Percentiles rank a stretch among this genome's conserved stretches.
phyloP scores from a whole-genome alignment of 2,329 filamentous ascomycete genomes.

The Monosporascus sp. region DNA sequence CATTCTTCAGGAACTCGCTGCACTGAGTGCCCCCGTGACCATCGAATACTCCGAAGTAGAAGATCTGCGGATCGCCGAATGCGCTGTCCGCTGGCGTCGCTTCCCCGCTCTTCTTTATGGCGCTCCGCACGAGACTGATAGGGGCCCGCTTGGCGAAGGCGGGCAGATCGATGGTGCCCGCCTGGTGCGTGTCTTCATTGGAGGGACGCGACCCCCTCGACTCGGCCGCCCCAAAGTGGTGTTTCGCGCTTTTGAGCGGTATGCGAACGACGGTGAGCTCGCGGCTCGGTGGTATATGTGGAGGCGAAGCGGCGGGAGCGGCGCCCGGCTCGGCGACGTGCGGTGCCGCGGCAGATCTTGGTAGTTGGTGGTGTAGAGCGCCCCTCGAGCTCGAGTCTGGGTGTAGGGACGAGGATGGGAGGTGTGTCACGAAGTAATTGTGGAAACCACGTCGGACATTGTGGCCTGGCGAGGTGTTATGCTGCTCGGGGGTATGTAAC shows the following conservation, averaged over 20 bases:
- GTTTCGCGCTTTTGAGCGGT: constrained; percentile 86
- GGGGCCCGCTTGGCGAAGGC: constrained; percentile 85
- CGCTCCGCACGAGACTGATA: constrained; percentile 46
- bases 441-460: constrained; percentile 59
- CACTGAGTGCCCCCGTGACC: constrained; percentile 90
- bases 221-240: constrained; percentile 81
- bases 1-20: constrained; percentile 77
- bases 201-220: constrained; percentile 78
- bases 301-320: constrained; percentile 52
- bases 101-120: constrained; percentile 47
- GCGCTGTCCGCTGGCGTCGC: constrained; percentile 68
- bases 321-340: constrained; percentile 55
- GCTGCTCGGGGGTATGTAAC: constrained; percentile 3
- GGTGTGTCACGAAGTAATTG: constrained; percentile 94
- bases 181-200: constrained; percentile 93
- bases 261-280: constrained; percentile 94
- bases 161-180: constrained; percentile 86
- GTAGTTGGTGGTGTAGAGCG: constrained; percentile 76
- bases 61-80: constrained; percentile 88
- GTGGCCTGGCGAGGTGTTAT: constrained; percentile 7
- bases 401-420: constrained; percentile 88
- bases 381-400: constrained; percentile 66
- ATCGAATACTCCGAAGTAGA: constrained; percentile 96
- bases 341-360: constrained; percentile 76
- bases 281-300: constrained; percentile 54